phyloP scores from a whole-genome alignment of 2,329 filamentous ascomycete genomes.

The Penicillium frequentans region DNA sequence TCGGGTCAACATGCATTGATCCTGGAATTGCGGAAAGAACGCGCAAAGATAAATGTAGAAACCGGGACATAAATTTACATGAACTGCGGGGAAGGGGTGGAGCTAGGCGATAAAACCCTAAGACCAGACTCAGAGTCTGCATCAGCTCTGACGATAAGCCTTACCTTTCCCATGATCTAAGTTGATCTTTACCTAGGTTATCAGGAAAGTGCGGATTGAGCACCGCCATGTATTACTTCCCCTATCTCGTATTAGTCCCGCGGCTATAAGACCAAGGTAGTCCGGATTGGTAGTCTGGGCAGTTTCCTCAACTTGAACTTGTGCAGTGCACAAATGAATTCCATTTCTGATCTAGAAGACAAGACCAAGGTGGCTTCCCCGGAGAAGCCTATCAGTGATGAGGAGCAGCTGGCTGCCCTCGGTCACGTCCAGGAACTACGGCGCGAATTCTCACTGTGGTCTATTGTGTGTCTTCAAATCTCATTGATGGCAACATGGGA shows the following conservation, averaged over 20 bases:
- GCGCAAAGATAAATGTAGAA: not conserved
- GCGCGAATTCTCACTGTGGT: conserved; percentile 46
- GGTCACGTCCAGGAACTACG: conserved; percentile 29
- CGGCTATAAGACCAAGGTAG: not conserved
- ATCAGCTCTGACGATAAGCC: not conserved
- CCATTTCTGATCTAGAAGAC: not conserved
- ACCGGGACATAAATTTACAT: not conserved
- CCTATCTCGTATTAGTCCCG: not conserved
- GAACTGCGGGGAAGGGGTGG: conserved; percentile 1
- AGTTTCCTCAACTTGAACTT: not conserved
- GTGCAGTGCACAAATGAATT: conserved; percentile 6
- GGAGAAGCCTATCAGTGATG: conserved; percentile 19
- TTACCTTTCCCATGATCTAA: not conserved
- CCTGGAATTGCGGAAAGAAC: not conserved
- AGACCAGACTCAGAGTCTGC: no score
- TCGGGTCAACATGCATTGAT: not conserved
- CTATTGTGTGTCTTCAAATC: conserved; percentile 45
- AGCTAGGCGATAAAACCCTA: not conserved
- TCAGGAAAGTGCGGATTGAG: conserved; percentile 1
- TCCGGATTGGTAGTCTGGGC: not conserved
- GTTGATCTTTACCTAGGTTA: conserved; percentile 1
- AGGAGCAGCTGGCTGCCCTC: conserved; percentile 22
- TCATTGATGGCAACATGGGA: conserved; percentile 57
- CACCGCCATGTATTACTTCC: not conserved
- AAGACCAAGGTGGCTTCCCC: conserved; percentile 8